A percentile compares a stretch with the other conserved stretches of the same genome.
Evolutionary conservation across 192 early-diverging fungal species (phyloP).

Genomic region (Irineochytrium annulatum): DNA sequence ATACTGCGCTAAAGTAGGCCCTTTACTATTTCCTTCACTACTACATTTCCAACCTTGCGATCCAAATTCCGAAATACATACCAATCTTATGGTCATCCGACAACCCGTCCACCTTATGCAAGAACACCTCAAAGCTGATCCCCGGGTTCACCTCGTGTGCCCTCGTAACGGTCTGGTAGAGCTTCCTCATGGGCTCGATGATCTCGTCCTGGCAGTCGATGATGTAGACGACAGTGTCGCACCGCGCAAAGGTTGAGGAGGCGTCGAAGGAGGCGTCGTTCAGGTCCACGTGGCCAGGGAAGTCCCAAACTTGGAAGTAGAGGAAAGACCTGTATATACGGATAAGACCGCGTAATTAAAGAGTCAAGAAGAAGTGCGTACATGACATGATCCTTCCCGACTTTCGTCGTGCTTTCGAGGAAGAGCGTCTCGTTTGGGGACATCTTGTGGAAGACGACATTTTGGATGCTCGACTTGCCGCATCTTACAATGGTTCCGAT

Average conservation of each 20-base stretch:
- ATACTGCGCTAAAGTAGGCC: no score
- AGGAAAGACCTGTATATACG: conserved; percentile 60
- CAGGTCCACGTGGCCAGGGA: conserved; percentile 83
- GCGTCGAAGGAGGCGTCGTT: conserved; percentile 52
- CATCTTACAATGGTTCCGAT: conserved; percentile 40
- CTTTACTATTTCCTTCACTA: no score
- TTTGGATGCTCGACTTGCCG: conserved; percentile 81
- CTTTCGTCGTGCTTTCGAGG: conserved; percentile 72
- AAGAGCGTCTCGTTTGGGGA: conserved; percentile 82
- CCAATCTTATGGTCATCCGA: conserved; percentile 94
- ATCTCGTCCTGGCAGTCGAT: conserved; percentile 97
- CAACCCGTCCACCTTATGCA: conserved; percentile 96
- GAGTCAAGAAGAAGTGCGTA: conserved; percentile 25
- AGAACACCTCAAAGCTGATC: conserved; percentile 89
- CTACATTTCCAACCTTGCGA: neutral
- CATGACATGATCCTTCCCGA: conserved; percentile 68
- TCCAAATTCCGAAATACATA: conserved; percentile 22
- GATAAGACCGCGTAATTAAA: neutral
- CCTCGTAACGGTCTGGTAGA: conserved; percentile 67
- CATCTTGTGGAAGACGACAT: conserved; percentile 86
- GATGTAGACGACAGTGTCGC: conserved; percentile 82
- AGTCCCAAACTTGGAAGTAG: conserved; percentile 87
- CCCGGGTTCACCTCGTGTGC: conserved; percentile 77
- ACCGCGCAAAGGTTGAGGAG: conserved; percentile 23
- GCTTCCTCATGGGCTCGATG: conserved; percentile 66